Conservation (phyloP, 2,329 filamentous ascomycete genomes). For the Colletotrichum eremochloae region DNA sequence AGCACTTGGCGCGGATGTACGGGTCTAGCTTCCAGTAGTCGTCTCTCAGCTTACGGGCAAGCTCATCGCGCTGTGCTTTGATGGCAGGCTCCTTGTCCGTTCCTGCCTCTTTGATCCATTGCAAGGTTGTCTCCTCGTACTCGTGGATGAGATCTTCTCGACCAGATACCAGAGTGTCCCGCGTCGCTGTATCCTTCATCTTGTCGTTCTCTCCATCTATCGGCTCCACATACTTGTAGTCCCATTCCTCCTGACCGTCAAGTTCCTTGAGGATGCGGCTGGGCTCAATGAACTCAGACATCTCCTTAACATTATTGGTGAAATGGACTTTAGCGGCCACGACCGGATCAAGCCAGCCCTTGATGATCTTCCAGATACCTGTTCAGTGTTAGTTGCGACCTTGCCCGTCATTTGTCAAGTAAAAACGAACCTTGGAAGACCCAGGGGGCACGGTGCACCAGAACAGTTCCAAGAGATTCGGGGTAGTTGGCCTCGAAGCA, state of each 20-base stretch:
- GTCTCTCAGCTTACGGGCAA: slow-evolving; percentile 74
- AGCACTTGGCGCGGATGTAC: slow-evolving; percentile 83
- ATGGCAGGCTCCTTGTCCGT: slow-evolving; percentile 61
- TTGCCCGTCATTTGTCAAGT: slow-evolving; percentile 27
- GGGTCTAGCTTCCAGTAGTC: slow-evolving; percentile 95
- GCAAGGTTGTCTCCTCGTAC: slow-evolving; percentile 80
- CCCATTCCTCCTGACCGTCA: slow-evolving; percentile 87
- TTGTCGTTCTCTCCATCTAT: slow-evolving; percentile 79
- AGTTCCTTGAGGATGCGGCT: slow-evolving; percentile 84
- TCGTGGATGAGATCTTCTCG: slow-evolving; percentile 76
- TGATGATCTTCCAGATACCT: slow-evolving; percentile 97
- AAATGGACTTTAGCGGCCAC: slow-evolving; percentile 96
- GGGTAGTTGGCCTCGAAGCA: slow-evolving; percentile 99
- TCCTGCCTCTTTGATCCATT: slow-evolving; percentile 75
- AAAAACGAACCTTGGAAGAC: slow-evolving; percentile 83
- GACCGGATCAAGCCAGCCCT: slow-evolving; percentile 96
- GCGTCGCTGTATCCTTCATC: slow-evolving; percentile 75
- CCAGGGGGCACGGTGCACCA: slow-evolving; percentile 98
- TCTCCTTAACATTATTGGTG: slow-evolving; percentile 83
- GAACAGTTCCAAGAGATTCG: slow-evolving; percentile 87
- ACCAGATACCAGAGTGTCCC: slow-evolving; percentile 73
- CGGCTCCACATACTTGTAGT: slow-evolving; percentile 86
- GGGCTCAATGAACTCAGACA: slow-evolving; percentile 80
- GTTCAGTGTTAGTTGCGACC: slow-evolving; percentile 6
- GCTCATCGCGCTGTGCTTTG: slow-evolving; percentile 68